These are phyloP conservation scores for Suhomyces pyralidae DNA, from an alignment of 805 yeast genomes.

Conservation along the genomic window DNA sequence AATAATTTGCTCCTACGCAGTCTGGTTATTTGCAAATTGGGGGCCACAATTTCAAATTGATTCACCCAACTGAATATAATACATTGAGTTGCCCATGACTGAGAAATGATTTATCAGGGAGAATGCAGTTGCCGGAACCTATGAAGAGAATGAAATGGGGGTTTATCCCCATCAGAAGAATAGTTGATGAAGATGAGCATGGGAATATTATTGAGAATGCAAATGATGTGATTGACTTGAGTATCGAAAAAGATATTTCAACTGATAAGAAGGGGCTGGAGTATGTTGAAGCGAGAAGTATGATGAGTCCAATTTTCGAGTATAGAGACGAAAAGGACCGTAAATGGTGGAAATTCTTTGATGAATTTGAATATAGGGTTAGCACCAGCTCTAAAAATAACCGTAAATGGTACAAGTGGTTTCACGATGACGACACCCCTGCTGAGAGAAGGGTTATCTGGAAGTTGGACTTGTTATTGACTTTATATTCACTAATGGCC, in stretches of 20 bases:
- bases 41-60: background rate
- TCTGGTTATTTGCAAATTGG: background rate
- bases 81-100: background rate
- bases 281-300: slow-evolving; percentile 30
- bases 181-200: slow-evolving; percentile 29
- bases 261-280: slow-evolving; percentile 29
- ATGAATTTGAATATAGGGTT: slow-evolving; percentile 29
- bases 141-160: slow-evolving; percentile 28
- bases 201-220: background rate
- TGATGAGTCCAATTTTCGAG: slow-evolving; percentile 25
- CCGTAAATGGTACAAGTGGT: slow-evolving; percentile 27
- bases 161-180: slow-evolving; percentile 30
- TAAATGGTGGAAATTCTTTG: slow-evolving; percentile 47
- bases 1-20: background rate
- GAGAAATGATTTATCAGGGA: background rate
- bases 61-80: background rate
- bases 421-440: slow-evolving; percentile 22
- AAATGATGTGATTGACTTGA: slow-evolving; percentile 25
- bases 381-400: slow-evolving; percentile 7
- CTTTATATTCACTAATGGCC: slow-evolving; percentile 21
- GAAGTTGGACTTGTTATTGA: slow-evolving; percentile 22
- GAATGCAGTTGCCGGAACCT: background rate
- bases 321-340: slow-evolving; percentile 52
- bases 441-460: slow-evolving; percentile 23
- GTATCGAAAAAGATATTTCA: slow-evolving; percentile 13